phyloP scores from a whole-genome alignment of 1,139 yeast species.

The Eremothecium gossypii region DNA sequence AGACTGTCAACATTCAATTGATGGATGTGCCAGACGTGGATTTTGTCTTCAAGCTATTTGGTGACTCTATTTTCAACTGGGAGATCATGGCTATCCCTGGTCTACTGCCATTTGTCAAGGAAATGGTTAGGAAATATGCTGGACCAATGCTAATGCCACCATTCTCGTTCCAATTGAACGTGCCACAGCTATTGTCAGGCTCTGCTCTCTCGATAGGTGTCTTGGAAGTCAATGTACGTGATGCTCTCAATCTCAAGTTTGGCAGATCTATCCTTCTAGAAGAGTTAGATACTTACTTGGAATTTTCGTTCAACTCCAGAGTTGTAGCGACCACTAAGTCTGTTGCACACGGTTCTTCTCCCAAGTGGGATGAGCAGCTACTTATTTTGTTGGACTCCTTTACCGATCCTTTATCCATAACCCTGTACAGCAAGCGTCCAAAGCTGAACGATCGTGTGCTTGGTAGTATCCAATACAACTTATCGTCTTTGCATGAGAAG shows the following conservation, averaged over 20 bases:
- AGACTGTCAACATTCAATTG: constrained; percentile 76
- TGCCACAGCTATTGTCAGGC: constrained; percentile 86
- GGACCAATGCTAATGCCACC: constrained; percentile 88
- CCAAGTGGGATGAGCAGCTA: constrained; percentile 77
- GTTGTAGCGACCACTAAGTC: constrained; percentile 59
- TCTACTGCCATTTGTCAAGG: constrained; percentile 65
- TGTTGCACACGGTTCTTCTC: constrained; percentile 55
- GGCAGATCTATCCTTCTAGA: constrained; percentile 44
- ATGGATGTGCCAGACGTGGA: constrained; percentile 83
- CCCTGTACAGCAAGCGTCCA: constrained; percentile 66
- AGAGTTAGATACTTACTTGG: constrained; percentile 66
- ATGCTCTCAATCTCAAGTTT: constrained; percentile 62
- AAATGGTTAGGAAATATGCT: constrained; percentile 72
- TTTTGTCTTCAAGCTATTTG: constrained; percentile 60
- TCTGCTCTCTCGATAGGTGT: constrained; percentile 84
- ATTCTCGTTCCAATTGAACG: constrained; percentile 81
- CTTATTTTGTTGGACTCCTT: constrained; percentile 63
- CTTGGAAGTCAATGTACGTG: constrained; percentile 54
- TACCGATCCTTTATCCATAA: constrained; percentile 69
- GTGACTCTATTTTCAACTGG: constrained; percentile 77
- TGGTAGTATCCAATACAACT: constrained; percentile 69
- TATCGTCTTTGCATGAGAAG: constrained; percentile 54
- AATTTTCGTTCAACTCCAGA: constrained; percentile 52
- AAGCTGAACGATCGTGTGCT: constrained; percentile 69
- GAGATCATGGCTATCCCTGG: constrained; percentile 86